Base-by-base conservation (phyloP, 2,329 filamentous ascomycete genomes). In the Juglanconis sp. region DNA sequence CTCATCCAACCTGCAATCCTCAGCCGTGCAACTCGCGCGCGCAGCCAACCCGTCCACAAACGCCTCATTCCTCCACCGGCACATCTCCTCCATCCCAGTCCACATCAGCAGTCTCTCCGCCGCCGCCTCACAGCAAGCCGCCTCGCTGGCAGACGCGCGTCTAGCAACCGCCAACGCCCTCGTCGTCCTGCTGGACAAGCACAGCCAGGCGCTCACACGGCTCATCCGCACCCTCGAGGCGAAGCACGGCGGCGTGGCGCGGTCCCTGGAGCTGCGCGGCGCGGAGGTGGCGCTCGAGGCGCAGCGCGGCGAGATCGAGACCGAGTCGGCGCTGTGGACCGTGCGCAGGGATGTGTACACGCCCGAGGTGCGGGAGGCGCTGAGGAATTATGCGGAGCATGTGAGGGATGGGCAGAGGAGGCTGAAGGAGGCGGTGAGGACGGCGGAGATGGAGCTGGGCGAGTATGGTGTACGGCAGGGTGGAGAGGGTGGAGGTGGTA, bases 21-120 rank as follows among this genome's bases (percentile, higher is more conserved):
- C 78, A 13, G 83, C 83, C 32, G 72, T 78, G 13, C 67, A 74
- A 15, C 74, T 86, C 31, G 76, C 81, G 1, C 78, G 82, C 44
- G 73, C 82, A 38, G 69, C 76, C 3, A 76, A 79, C 63, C 81
- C 81, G 1, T 72, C 73, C 15, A 83, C 79, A 1, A 83, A 83
- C 69, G 75, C 81, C 0, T 82, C 82, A 24, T 84, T 77, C 67
- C 73, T 87, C n/a, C 85, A 87, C 72, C 83, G 85, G 24, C 71
- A 76, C 31, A 80, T 87, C 53, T 75, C 83, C 1, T 72, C 76
- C 17, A 73, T 88, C 2, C 73, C 80, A 0, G 63, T 71, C 1
- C 71, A 76, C 31, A 70, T 79, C 17, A 64, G 70, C 4, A 60
- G 72, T 2, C 76, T 84, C 1, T 68, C 66, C n/a, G 38, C 68